Evolutionary conservation across 2,329 filamentous ascomycete species (phyloP).

Genomic region (Macrophomina pseudophaseolina): DNA sequence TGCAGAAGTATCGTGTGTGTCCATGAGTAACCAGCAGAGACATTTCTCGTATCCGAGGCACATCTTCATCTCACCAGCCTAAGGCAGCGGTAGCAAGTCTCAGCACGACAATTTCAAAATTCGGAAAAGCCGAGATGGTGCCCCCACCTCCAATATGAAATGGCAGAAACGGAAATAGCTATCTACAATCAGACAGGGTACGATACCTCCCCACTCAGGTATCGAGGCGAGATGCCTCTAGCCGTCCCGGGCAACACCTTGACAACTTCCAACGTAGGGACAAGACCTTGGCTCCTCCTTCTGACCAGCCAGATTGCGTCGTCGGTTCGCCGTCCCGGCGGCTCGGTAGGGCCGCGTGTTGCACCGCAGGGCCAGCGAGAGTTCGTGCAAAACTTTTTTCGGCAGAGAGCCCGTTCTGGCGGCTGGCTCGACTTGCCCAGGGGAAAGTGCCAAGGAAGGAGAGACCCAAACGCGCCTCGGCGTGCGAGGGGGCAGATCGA

Average conservation of each 20-base stretch:
- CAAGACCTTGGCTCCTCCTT: slow-evolving; percentile 25
- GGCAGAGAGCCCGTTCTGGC: not conserved
- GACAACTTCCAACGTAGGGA: slow-evolving; percentile 25
- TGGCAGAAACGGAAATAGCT: not conserved
- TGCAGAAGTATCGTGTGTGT: too few species aligned
- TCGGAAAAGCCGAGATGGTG: not conserved
- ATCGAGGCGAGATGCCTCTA: slow-evolving; percentile 16
- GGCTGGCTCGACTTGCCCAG: not conserved
- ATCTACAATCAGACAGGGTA: not conserved
- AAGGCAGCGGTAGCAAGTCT: not conserved
- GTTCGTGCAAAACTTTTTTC: not conserved
- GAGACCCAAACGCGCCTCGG: not conserved
- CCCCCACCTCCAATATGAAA: not conserved
- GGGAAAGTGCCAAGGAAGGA: not conserved
- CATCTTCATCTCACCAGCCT: not conserved
- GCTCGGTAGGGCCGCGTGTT: slow-evolving; percentile 22
- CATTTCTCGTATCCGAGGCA: not conserved
- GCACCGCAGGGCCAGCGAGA: slow-evolving; percentile 4
- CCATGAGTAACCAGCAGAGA: not conserved
- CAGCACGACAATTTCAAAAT: not conserved
- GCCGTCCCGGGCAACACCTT: not conserved
- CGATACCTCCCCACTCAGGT: not conserved
- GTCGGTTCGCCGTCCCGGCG: slow-evolving; percentile 16
- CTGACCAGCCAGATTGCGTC: slow-evolving; percentile 24
- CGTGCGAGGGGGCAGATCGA: slow-evolving; percentile 3